These are phyloP conservation scores for Silene uniflora DNA, from an alignment of 148 eudicot species.

Conservation along the genomic window DNA sequence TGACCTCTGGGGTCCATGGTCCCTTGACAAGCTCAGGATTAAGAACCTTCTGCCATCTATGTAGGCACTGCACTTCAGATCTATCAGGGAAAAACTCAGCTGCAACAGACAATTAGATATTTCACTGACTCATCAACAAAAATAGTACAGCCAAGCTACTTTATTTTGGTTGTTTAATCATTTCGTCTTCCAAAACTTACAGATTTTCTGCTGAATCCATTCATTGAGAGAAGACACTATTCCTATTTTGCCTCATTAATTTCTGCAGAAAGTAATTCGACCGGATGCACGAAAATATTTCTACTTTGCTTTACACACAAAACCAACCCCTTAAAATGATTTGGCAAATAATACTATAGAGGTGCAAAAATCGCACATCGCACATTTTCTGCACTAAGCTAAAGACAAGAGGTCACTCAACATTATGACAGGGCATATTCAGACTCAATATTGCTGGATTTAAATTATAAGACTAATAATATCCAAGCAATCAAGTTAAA, in stretches of 20 bases:
- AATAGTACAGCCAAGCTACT: neutral
- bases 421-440: neutral
- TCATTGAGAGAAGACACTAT: neutral
- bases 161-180: too few relatives aligned
- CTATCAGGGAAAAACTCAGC: conserved; percentile 93
- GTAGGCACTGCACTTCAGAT: conserved; percentile 94
- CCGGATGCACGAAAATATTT: neutral
- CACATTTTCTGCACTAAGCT: neutral
- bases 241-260: neutral
- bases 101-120: conserved; percentile 32
- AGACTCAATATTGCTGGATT: neutral
- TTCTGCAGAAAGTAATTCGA: neutral
- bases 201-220: too few relatives aligned
- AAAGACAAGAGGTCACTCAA: neutral
- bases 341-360: neutral
- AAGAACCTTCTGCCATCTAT: conserved; percentile 98
- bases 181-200: too few relatives aligned
- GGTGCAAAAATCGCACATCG: neutral
- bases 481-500: neutral
- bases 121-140: neutral
- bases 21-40: conserved; percentile 97
- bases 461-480: neutral
- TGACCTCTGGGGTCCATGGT: conserved; percentile 92
- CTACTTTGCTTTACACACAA: neutral
- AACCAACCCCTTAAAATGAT: neutral